These are phyloP conservation scores for Crithidia bombi DNA, from an alignment of 208 protist genomes.

Conservation along the genomic window DNA sequence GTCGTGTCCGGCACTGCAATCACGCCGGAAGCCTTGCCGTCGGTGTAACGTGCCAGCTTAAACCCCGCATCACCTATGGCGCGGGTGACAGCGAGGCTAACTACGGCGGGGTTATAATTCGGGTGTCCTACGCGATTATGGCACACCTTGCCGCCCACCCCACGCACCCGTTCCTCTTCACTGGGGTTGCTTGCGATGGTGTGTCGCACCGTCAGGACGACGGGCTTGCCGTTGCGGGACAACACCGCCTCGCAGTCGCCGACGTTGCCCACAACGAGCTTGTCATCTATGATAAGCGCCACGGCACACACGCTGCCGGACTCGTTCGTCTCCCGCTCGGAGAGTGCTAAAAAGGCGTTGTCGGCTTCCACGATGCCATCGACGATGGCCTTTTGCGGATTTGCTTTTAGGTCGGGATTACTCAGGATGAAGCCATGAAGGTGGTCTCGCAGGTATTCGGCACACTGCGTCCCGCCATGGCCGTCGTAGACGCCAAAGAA, in stretches of 20 bases:
- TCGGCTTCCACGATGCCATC: conserved; percentile 90
- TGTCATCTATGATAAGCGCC: conserved; percentile 83
- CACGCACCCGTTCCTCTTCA: conserved; percentile 87
- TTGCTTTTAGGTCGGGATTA: conserved; percentile 59
- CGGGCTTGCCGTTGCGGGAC: conserved; percentile 64
- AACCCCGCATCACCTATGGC: conserved; percentile 96
- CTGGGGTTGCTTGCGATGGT: conserved; percentile 71
- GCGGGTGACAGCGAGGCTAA: conserved; percentile 92
- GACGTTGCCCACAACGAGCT: conserved; percentile 87
- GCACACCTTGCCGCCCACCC: conserved; percentile 88
- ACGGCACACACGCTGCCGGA: conserved; percentile 88
- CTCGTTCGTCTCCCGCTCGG: conserved; percentile 79
- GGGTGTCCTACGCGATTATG: conserved; percentile 94
- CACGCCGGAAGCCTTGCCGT: conserved; percentile 80
- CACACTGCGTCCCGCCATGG: conserved; percentile 85
- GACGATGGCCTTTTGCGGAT: conserved; percentile 74
- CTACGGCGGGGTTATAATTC: conserved; percentile 86
- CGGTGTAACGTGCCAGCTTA: conserved; percentile 85
- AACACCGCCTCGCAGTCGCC: conserved; percentile 89
- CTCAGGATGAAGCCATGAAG: conserved; percentile 75
- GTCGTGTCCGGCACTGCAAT: conserved; percentile 76
- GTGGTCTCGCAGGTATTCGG: conserved; percentile 84
- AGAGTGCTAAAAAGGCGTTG: conserved; percentile 59
- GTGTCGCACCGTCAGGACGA: conserved; percentile 87
- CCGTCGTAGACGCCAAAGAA: conserved; percentile 93